Conservation (phyloP, 169 alveolate species). For the Perkinsus chesapeaki region DNA sequence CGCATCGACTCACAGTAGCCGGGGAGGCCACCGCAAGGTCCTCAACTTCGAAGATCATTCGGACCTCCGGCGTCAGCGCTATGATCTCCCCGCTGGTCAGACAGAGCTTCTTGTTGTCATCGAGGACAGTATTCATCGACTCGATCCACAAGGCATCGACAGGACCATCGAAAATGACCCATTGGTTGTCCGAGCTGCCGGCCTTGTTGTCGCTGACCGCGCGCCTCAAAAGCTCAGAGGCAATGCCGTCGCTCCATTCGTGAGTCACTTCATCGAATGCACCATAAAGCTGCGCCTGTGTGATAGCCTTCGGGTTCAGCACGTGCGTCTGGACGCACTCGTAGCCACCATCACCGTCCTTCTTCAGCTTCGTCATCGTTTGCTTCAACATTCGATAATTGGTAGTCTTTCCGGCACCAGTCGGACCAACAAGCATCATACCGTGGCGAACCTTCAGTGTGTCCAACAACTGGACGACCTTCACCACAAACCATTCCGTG, state of each 20-base stretch:
- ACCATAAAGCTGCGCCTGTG: slow-evolving; percentile 76
- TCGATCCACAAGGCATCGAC: slow-evolving; percentile 90
- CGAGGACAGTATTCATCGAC: slow-evolving; percentile 89
- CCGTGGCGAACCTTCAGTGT: slow-evolving; percentile 90
- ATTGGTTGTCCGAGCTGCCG: slow-evolving; percentile 59
- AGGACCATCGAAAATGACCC: slow-evolving; percentile 89
- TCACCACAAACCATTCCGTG: slow-evolving; percentile 62
- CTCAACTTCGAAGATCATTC: slow-evolving; percentile 87
- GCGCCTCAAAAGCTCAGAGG: slow-evolving; percentile 52
- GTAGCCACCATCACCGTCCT: slow-evolving; percentile 56
- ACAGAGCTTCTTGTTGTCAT: slow-evolving; percentile 88
- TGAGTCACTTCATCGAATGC: slow-evolving; percentile 68
- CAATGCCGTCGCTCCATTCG: slow-evolving; percentile 83
- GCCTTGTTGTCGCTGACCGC: slow-evolving; percentile 58
- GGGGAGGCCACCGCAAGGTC: slow-evolving; percentile 90
- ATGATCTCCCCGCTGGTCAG: slow-evolving; percentile 85
- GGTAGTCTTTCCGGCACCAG: slow-evolving; percentile 85
- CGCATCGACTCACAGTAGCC: slow-evolving; percentile 91
- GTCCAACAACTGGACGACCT: slow-evolving; percentile 82
- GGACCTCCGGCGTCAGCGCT: slow-evolving; percentile 81
- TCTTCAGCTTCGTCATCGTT: slow-evolving; percentile 39
- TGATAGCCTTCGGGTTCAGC: slow-evolving; percentile 74
- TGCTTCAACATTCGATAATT: slow-evolving; percentile 59
- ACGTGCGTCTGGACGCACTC: slow-evolving; percentile 50
- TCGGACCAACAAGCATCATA: slow-evolving; percentile 89